These are phyloP conservation scores for Beta lomatogona DNA, from an alignment of 179 eudicot species.

Conservation along the genomic window DNA sequence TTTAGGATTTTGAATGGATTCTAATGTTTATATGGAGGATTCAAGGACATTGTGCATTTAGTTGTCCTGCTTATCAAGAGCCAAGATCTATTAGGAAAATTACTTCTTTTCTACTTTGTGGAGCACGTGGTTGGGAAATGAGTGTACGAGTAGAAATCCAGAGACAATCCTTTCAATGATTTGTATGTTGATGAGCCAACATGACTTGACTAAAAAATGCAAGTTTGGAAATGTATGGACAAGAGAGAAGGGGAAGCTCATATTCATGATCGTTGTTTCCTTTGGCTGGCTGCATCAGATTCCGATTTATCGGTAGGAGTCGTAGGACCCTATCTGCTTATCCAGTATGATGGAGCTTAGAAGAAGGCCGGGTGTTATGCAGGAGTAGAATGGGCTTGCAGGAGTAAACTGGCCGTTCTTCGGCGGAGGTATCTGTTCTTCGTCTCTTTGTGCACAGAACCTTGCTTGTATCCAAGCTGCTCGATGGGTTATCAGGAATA, in stretches of 20 bases:
- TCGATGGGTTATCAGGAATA: too few relatives aligned
- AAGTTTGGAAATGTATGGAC: neutral
- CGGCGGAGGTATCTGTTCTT: too few relatives aligned
- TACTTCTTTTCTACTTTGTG: neutral
- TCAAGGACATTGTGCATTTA: neutral
- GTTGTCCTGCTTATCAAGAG: neutral
- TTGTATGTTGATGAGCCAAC: neutral
- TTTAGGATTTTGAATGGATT: neutral
- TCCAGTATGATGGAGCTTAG: neutral
- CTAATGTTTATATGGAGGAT: neutral
- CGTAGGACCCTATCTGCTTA: neutral
- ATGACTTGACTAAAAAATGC: neutral
- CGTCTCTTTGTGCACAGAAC: too few relatives aligned
- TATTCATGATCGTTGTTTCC: neutral
- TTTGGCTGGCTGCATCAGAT: neutral
- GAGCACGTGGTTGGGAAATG: neutral
- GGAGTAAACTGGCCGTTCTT: neutral
- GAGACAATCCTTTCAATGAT: neutral
- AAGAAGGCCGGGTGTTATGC: neutral
- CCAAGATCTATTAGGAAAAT: neutral
- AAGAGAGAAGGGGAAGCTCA: neutral
- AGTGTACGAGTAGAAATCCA: neutral
- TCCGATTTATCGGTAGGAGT: neutral
- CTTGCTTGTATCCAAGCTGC: too few relatives aligned
- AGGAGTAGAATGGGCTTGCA: too few relatives aligned